Evolutionary conservation across 441 rosid species (phyloP).

Genomic region (Pelargonium australe): DNA sequence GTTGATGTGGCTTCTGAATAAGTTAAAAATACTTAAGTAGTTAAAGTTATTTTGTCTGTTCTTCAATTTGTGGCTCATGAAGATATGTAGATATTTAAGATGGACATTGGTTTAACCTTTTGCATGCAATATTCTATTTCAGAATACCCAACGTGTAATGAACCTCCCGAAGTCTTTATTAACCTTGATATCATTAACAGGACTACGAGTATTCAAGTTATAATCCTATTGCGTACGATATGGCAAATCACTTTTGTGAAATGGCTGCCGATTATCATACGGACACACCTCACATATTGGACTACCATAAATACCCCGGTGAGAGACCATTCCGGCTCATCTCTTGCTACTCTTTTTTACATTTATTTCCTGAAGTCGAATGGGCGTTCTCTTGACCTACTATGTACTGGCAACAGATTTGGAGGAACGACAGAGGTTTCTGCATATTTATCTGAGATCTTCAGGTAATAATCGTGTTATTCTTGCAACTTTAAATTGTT

Average conservation of each 20-base stretch:
- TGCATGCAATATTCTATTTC: neutral
- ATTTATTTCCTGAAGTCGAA: constrained; percentile 2
- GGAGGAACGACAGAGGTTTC: constrained; percentile 64
- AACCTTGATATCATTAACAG: constrained; percentile 29
- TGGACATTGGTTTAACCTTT: neutral
- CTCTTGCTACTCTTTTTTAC: constrained; percentile 10
- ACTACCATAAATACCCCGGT: constrained; percentile 82
- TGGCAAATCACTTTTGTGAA: constrained; percentile 96
- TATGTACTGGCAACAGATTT: constrained; percentile 33
- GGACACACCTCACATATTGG: constrained; percentile 79
- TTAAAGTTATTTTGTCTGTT: neutral
- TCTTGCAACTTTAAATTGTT: neutral
- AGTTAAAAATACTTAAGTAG: neutral
- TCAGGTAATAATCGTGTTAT: constrained; percentile 39
- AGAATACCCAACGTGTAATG: neutral
- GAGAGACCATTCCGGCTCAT: constrained; percentile 13
- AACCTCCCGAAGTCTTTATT: neutral
- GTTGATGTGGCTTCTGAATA: too few relatives aligned
- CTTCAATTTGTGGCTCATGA: neutral
- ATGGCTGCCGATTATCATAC: constrained; percentile 95
- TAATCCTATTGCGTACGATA: constrained; percentile 78
- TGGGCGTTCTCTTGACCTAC: constrained; percentile 3
- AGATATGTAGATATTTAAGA: neutral
- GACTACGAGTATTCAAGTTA: constrained; percentile 90
- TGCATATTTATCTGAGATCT: constrained; percentile 49